Percentiles rank a stretch among this genome's conserved stretches.
phyloP scores from a whole-genome alignment of 192 early-diverging fungal species.

The Mortierella antarctica region DNA sequence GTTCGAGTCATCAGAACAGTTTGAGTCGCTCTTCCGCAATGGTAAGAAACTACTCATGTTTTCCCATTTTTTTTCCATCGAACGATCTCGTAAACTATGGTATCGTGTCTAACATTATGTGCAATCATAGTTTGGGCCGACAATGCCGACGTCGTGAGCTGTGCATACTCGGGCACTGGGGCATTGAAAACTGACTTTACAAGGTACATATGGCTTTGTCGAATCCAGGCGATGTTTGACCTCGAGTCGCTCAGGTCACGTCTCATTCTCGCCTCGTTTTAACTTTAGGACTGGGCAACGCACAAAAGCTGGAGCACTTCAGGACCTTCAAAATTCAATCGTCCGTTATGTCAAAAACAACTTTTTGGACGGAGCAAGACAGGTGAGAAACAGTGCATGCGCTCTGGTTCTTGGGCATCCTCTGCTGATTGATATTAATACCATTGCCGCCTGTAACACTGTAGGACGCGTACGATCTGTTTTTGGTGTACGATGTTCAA shows the following conservation, averaged over 20 bases:
- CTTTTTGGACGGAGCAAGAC: slow-evolving; percentile 91
- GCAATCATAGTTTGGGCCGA: slow-evolving; percentile 89
- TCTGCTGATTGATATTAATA: background rate
- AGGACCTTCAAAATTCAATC: slow-evolving; percentile 84
- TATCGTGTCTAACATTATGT: background rate
- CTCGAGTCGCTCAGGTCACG: background rate
- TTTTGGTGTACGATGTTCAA: slow-evolving; percentile 69
- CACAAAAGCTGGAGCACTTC: slow-evolving; percentile 80
- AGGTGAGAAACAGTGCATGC: slow-evolving; percentile 50
- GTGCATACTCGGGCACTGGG: slow-evolving; percentile 94
- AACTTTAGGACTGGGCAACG: slow-evolving; percentile 83
- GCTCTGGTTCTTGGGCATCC: background rate
- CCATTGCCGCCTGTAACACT: background rate
- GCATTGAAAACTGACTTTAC: slow-evolving; percentile 99
- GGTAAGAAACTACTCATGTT: slow-evolving; percentile 52
- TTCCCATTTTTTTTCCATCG: background rate
- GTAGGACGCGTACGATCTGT: slow-evolving; percentile 88
- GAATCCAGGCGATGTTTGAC: background rate
- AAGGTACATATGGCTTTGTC: slow-evolving; percentile 46
- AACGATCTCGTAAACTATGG: background rate
- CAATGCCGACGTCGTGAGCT: slow-evolving; percentile 93
- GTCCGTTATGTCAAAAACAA: slow-evolving; percentile 94
- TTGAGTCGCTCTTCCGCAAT: slow-evolving; percentile 84
- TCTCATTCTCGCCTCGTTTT: background rate
- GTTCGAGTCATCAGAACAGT: slow-evolving; percentile 70